Base-by-base conservation (phyloP, 805 yeast species). In the Sugiyamaella lignohabitans region DNA sequence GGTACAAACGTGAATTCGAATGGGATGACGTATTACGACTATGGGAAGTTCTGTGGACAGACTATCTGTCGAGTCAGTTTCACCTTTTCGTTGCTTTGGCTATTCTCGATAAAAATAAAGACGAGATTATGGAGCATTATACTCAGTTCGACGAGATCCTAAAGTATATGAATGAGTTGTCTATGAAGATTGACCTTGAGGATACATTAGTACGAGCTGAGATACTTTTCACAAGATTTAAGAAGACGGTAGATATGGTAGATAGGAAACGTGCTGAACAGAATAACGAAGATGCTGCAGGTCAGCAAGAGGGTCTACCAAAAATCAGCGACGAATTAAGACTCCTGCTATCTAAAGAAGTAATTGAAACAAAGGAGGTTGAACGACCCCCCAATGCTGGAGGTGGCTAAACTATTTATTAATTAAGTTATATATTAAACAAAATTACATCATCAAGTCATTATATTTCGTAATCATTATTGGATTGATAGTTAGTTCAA, bases 41-140 rank as follows among this genome's bases (percentile, higher is more conserved):
- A n/a, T 91, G 98, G 98, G 98, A 91, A 60, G 80, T 84, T 2
- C 69, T 93, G 40, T 87, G 93, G 81, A 91, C 98, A 0, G 91
- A 91, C 65, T 83, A 69, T 58, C 80, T 86, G 59, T 77, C 91
- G 0, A 80, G 93, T 4, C 97, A 93, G 63, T 89, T 83, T 62
- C 94, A 88, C 56, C 66, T 93, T 32, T 88, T 93, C 59, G 74
- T 93, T 57, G 91, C 95, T 17, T 68, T 91, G 54, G 93, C 95
- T 0, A 81, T 93, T n/a, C 71, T 93, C 41, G 94, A 91, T 59
- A 87, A 87, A 57, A 82, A 89, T 63, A 85, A 88, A 56, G 76
- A 80, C 40, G 80, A 85, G 36, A 85, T 91, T 24, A 78, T 82
- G 52, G 77, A 80, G 36, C 84, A 87, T 57, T 70, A 93, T 50